Evolutionary conservation across 2,329 filamentous ascomycete genomes (phyloP).

Genomic region (Penicillium concentricum): DNA sequence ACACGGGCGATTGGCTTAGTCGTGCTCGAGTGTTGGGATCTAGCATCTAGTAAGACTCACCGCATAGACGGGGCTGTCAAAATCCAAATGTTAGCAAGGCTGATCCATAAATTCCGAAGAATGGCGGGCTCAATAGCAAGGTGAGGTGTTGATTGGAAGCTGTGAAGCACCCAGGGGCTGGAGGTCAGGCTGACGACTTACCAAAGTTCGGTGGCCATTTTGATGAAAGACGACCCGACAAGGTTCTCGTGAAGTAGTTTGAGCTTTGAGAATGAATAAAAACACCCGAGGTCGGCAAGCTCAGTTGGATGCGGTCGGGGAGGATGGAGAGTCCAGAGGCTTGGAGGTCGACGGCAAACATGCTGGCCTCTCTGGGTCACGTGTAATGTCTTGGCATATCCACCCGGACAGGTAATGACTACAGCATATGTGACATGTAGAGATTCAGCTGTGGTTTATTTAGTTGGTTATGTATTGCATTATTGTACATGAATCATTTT

Average conservation of each 20-base stretch:
- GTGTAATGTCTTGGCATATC: slow-evolving; percentile 31
- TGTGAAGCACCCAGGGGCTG: slow-evolving; percentile 34
- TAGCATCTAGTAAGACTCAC: slow-evolving; percentile 63
- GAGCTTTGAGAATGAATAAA: slow-evolving; percentile 19
- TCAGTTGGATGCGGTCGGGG: slow-evolving; percentile 26
- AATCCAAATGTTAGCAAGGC: slow-evolving; percentile 25
- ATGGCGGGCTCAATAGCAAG: slow-evolving; percentile 9
- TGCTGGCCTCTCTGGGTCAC: slow-evolving; percentile 35
- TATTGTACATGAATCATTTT: slow-evolving; percentile 1
- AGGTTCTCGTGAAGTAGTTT: slow-evolving; percentile 13
- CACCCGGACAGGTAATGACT: neutral
- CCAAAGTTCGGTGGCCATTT: slow-evolving; percentile 80
- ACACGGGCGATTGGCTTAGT: slow-evolving; percentile 13
- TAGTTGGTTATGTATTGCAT: neutral
- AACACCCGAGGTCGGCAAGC: slow-evolving; percentile 18
- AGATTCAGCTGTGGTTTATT: neutral
- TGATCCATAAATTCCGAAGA: neutral
- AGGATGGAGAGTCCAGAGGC: slow-evolving; percentile 29
- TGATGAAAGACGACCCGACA: slow-evolving; percentile 37
- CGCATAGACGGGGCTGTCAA: slow-evolving; percentile 88
- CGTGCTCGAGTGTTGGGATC: slow-evolving; percentile 12
- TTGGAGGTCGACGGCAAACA: slow-evolving; percentile 37
- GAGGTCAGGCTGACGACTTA: slow-evolving; percentile 55
- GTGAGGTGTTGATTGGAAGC: slow-evolving; percentile 22
- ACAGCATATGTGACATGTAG: slow-evolving; percentile 4